Evolutionary conservation across 306 rosid genomes (phyloP), one percentile per base, ranked within the genome.

Genomic region (Gastrolobium villosum): DNA sequence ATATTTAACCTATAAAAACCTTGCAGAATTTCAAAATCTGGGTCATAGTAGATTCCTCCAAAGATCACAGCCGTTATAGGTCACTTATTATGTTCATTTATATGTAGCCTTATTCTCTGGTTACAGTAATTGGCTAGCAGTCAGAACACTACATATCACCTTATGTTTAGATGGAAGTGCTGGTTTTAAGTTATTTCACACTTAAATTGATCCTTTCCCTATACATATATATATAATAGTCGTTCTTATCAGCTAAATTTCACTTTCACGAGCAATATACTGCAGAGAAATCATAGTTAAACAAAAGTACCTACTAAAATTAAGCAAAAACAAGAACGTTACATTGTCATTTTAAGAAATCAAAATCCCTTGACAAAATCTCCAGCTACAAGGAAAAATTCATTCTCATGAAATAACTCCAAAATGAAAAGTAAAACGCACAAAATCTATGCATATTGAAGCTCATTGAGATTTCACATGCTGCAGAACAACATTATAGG

Each of bases 401-500:
- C 75, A 43, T 72, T 71, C 57, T 8, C 54, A 80, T 31, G 32
- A 46, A 81, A 70, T 7, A 73, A 61, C 60, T 52, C 7, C 36
- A 62, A 54, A 68, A 50, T 45, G 14, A 74, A 65, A 67, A 48
- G 52, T 39, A 34, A 62, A 67, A 52, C 44, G 9, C 49, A 65
- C 13, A 66, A 64, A 26, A 3, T 28, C 20, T 8, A 46, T 4
- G 53, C 4, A 7, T 61, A 70, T 15, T 14, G 69, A 48, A 65
- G 41, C 70, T 79, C 72, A 86, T 44, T 82, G 78, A 41, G 89
- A 56, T 62, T 86, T 86, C 30, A 83, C 87, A 52, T 86, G 86
- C 84, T 86, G 83, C 56, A 83, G 39, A 34, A 86, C 87, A 45
- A 86, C 87, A 28, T 83, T 83, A 30, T 80, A 83, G 31, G 87